A percentile compares a stretch with the other conserved stretches of the same genome.
phyloP scores from a whole-genome alignment of 129 eudicot species.

The Apium graveolens region DNA sequence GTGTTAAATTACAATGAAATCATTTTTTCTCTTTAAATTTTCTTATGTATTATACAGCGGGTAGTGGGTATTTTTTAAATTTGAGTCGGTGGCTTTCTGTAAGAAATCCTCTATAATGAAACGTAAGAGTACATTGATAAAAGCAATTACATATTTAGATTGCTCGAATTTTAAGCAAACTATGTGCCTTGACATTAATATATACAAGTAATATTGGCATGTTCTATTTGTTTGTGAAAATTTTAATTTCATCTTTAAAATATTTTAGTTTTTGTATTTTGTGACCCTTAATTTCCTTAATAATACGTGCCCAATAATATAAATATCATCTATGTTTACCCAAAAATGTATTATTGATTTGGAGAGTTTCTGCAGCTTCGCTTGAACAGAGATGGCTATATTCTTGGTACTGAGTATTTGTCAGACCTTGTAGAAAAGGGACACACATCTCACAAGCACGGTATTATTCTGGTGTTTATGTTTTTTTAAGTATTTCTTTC shows the following conservation, averaged over 20 bases:
- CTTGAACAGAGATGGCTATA: conserved; percentile 61
- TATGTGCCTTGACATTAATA: neutral
- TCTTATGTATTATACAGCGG: no score
- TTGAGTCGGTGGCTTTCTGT: no score
- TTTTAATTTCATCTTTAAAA: neutral
- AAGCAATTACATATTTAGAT: no score
- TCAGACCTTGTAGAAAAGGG: conserved; percentile 93
- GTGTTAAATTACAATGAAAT: no score
- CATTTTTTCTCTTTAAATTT: no score
- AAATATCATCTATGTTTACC: neutral
- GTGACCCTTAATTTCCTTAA: neutral
- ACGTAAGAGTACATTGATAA: no score
- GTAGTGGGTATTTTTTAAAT: no score
- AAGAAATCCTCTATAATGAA: no score
- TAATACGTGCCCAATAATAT: neutral
- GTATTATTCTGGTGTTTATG: conserved; percentile 24
- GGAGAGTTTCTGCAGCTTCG: conserved; percentile 70
- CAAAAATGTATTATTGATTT: conserved; percentile 5
- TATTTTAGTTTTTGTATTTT: neutral
- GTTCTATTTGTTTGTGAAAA: neutral
- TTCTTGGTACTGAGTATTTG: conserved; percentile 83
- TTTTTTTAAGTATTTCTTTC: neutral
- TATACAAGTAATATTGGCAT: neutral
- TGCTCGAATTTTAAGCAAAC: neutral
- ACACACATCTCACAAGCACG: conserved; percentile 66